Evolutionary conservation across 768 basidiomycete genomes (phyloP), one percentile per base, ranked within the genome.

Genomic region (Tylopilus sp.): DNA sequence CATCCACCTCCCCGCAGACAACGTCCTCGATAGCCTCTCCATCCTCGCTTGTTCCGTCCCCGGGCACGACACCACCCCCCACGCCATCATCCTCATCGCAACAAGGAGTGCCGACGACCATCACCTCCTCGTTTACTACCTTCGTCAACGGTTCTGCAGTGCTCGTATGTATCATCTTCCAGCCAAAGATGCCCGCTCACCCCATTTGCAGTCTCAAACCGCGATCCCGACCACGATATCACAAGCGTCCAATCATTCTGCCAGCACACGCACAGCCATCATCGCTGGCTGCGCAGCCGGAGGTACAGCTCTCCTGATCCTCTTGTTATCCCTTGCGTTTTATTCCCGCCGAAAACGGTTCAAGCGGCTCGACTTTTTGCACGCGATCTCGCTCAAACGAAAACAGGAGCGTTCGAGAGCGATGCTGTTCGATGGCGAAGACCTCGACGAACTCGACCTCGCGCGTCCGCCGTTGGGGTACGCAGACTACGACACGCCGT

Each of bases 221-320:
- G 5, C 48, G 0, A 48, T 61, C 7, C 62, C 67, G 12, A 65
- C 36, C 8, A 63, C 60, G 26, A 63, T 70, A 37, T 58, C 58
- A 11, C 3, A 33, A 30, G 1, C 13, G 0, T 26, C 57, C 1
- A 16, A n/a, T 28, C 22, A 29, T 14, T 31, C 53, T 16, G 51
- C 55, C 3, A 50, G 44, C 24, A 40, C 63, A 5, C 75, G 75
- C 19, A 75, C 72, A 1, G 71, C 72, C 34, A 65, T 75, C 36
- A 78, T 79, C 28, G 76, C 73, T 4, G 76, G 76, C 4, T 64
- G 72, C 4, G 74, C 76, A 28, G 68, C 71, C 6, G 76, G 70
- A 3, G 71, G 63, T 10, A 68, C 74, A 16, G 62, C 69, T 9
- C 40, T 78, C 28, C 45, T 79, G 14, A 65, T 77, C 42, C 22